Evolutionary conservation across 805 yeast species (phyloP), one percentile per base, ranked within the genome.

Genomic region (Wickerhamomyces queroliae): DNA sequence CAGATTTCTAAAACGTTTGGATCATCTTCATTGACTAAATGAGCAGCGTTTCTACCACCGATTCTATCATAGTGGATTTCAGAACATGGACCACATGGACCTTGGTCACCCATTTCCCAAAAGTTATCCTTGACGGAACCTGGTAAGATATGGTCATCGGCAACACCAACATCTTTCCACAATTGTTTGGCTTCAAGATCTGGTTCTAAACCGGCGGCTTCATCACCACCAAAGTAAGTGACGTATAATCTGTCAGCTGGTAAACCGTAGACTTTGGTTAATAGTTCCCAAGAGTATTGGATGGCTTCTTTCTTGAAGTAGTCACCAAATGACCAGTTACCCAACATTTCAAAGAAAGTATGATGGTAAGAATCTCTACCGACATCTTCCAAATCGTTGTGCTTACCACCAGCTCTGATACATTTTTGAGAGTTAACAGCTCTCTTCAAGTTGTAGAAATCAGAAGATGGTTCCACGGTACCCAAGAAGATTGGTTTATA

Each of bases 101-200:
- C 99, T 70, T 91, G 98, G 59, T 95, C 99, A 55, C 99, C 99
- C 99, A 93, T 93, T 71, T 93, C 99, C 99, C 99, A 93, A 66
- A 93, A 93, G 68, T 93, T 93, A 63, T 93, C 99, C 58, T 80
- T 70, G 39, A 81, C 85, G 50, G 80, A 69, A 42, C 99, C 99
- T 17, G 96, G 95, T 50, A 93, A 70, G 52, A 93, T 91, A 61
- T 89, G 98, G 60, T 82, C 90, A 51, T 87, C 96, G 25, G 81
- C 74, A 40, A 91, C 95, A 53, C 99, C 99, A 31, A 83, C 84
- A 28, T 72, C 77, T 47, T 70, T 67, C 99, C 99, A 93, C 46
- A 77, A 67, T 54, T 83, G 69, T 62, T 85, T 85, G 39, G 98
- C 96, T 66, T 93, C 99, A 45, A 85, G 69, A 72, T 93, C 99